Percentiles rank a stretch among this genome's conserved stretches.
phyloP scores from a whole-genome alignment of 441 rosid species.

The Brassica balearica region DNA sequence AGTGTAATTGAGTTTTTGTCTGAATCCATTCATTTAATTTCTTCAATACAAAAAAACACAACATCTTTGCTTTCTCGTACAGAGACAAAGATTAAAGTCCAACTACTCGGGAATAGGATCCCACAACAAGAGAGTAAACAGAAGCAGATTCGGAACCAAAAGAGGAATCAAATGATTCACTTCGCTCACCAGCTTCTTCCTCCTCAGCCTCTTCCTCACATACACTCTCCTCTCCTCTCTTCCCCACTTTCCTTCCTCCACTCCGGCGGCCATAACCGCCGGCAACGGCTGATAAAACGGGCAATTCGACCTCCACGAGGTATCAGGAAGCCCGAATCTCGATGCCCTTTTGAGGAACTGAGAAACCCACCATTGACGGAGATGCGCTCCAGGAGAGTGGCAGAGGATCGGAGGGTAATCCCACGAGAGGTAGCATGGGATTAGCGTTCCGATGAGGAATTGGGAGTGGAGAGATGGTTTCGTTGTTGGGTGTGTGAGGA shows the following conservation, averaged over 20 bases:
- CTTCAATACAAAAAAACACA: not conserved
- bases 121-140: conserved; percentile 66
- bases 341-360: conserved; percentile 67
- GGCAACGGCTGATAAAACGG: conserved; percentile 85
- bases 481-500: conserved; percentile 74
- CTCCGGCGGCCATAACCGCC: conserved; percentile 61
- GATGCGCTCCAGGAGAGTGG: conserved; percentile 33
- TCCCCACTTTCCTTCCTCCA: conserved; percentile 77
- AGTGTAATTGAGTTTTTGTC: not conserved
- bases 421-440: conserved; percentile 63
- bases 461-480: conserved; percentile 74
- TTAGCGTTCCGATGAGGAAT: conserved; percentile 60
- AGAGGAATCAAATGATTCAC: conserved; percentile 66
- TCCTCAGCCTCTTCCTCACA: conserved; percentile 60
- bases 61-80: not conserved
- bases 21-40: not conserved
- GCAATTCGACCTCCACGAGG: conserved; percentile 82
- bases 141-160: conserved; percentile 64
- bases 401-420: conserved; percentile 83
- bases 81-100: conserved; percentile 15
- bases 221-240: conserved; percentile 58
- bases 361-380: conserved; percentile 65
- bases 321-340: conserved; percentile 57
- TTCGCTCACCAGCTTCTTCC: conserved; percentile 51
- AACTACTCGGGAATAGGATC: conserved; percentile 58